A percentile compares a stretch with the other conserved stretches of the same genome.
These are phyloP conservation scores for Kwoniella newhampshirensis DNA, from an alignment of 768 basidiomycete species.

Conservation along the genomic window DNA sequence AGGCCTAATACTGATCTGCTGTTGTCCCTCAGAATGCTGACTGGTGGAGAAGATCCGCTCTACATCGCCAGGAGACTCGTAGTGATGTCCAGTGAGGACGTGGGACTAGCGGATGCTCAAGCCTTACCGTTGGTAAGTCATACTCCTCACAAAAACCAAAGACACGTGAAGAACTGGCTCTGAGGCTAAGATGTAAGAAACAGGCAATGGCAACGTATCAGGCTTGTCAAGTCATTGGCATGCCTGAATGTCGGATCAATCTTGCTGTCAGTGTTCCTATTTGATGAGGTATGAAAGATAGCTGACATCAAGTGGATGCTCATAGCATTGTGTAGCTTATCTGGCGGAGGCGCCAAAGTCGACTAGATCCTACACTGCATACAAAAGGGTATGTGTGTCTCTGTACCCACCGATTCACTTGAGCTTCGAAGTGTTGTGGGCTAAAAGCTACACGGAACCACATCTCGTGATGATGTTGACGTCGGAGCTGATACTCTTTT, in stretches of 20 bases:
- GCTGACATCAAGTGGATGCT: conserved; percentile 1
- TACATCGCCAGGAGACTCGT: conserved; percentile 71
- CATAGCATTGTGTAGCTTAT: conserved; percentile 67
- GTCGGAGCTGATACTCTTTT: background rate
- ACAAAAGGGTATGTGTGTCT: conserved; percentile 57
- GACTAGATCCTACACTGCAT: conserved; percentile 75
- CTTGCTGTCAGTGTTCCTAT: conserved; percentile 40
- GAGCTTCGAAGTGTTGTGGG: too few species aligned
- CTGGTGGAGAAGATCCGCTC: conserved; percentile 75
- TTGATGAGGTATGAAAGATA: background rate
- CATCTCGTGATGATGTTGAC: too few species aligned
- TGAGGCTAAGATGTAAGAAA: too few species aligned
- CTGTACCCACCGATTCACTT: background rate
- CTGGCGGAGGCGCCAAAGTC: conserved; percentile 80
- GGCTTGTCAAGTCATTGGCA: conserved; percentile 53
- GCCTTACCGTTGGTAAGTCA: conserved; percentile 68
- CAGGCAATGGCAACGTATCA: conserved; percentile 56
- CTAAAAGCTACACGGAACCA: too few species aligned
- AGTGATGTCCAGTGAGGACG: conserved; percentile 81
- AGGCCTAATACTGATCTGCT: background rate
- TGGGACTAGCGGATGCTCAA: conserved; percentile 75
- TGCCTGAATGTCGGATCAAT: conserved; percentile 51
- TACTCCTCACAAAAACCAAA: too few species aligned
- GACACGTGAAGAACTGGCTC: too few species aligned
- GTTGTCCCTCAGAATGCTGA: conserved; percentile 62